phyloP scores from a whole-genome alignment of 148 eudicot species.

The Pouteria glomerata region DNA sequence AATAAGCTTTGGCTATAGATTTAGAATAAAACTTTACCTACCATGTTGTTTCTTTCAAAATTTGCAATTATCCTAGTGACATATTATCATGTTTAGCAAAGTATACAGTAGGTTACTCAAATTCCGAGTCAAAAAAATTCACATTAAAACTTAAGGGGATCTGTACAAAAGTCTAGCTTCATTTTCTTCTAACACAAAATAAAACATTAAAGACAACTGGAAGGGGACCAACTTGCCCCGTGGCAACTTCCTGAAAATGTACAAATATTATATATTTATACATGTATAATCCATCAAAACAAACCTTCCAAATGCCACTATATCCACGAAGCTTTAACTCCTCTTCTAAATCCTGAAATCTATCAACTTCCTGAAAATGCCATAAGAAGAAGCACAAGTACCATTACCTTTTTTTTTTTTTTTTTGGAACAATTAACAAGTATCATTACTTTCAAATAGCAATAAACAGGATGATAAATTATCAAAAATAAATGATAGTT shows the following conservation, averaged over 20 bases:
- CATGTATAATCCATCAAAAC: too few species aligned
- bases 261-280: too few species aligned
- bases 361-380: slow-evolving; percentile 82
- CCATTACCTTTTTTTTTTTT: too few species aligned
- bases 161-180: slow-evolving; percentile 3
- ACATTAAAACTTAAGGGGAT: neutral
- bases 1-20: neutral
- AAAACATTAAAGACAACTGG: too few species aligned
- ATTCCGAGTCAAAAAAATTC: neutral
- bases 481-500: neutral
- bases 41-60: neutral
- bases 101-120: neutral
- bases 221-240: too few species aligned
- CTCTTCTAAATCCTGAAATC: slow-evolving; percentile 69
- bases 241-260: too few species aligned
- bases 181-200: too few species aligned
- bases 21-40: neutral
- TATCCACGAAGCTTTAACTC: slow-evolving; percentile 72
- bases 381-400: slow-evolving; percentile 8
- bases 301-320: slow-evolving; percentile 89
- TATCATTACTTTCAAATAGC: neutral
- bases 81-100: neutral
- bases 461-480: neutral
- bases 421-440: too few species aligned
- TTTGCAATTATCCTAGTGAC: neutral